These are phyloP conservation scores for Gossypium stocksii DNA, from an alignment of 345 rosid species.

Conservation along the genomic window DNA sequence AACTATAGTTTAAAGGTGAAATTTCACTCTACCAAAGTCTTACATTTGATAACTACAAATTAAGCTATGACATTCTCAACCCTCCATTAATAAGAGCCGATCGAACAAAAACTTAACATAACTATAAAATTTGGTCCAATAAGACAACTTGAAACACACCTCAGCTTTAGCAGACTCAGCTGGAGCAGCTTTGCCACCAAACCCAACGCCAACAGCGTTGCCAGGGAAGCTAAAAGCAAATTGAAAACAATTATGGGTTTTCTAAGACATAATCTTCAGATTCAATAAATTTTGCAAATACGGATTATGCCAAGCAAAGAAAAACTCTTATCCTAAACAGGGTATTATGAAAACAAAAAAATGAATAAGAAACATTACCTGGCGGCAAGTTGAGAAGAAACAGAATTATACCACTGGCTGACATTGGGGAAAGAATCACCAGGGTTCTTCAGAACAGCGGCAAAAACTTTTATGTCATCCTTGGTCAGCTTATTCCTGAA, in stretches of 20 bases:
- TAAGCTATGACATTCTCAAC: neutral
- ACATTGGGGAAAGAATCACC: constrained; percentile 62
- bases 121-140: neutral
- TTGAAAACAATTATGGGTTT: neutral
- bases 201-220: constrained; percentile 67
- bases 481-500: constrained; percentile 48
- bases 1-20: neutral
- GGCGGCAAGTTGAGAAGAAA: constrained; percentile 57
- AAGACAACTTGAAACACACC: constrained; percentile 15
- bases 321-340: neutral
- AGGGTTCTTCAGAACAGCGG: constrained; percentile 57
- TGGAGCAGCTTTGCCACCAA: constrained; percentile 51
- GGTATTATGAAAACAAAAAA: neutral
- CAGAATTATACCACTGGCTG: constrained; percentile 68
- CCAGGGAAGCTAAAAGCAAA: constrained; percentile 65
- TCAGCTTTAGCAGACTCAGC: constrained; percentile 32
- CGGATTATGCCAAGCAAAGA: neutral
- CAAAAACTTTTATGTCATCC: constrained; percentile 84
- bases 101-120: neutral
- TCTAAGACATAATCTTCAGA: neutral
- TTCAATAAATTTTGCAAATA: neutral
- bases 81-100: no score
- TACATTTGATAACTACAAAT: neutral
- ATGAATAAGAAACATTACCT: constrained; percentile 39
- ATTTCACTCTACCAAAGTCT: neutral